Base-by-base conservation (phyloP, 2,329 filamentous ascomycete species). In the Trichoderma atroviride region DNA sequence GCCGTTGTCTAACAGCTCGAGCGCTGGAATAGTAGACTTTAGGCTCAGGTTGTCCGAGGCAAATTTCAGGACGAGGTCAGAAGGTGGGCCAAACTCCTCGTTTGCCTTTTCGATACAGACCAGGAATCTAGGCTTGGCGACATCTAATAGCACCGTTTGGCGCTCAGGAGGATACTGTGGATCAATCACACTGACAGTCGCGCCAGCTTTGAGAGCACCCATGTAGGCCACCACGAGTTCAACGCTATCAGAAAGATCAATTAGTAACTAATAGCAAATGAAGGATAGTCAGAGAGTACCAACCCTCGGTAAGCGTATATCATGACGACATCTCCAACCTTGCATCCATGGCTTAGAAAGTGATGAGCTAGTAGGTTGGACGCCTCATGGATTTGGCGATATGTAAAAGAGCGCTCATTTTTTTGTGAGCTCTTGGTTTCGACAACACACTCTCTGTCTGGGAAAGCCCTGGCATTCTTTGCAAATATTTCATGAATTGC, bases 251-350 rank as follows among this genome's bases (percentile, higher is more conserved):
- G 27, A 85, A 10, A 10, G 19, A 4, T 47, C n/a, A 22, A 5
- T 47, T 47, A 47, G 43, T n/a, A 47, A 11, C n/a, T 11, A 22
- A 47, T 2, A 10, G 3, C 0, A 11, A 47, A n/a, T 22, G 7
- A 4, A 47, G n/a, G 43, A 47, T 11, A 11, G n/a, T 5, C 43
- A 47, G 43, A 47, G 19, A n/a, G 9, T 11, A 47, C 43, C 43
- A 47, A 47, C 19, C 19, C 86, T 70, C 94, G 94, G 97, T 97
- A 66, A 94, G 89, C 43, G 91, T 92, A 59, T 83, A 76, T 92
- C 92, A 97, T 97, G 75, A 97, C 93, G 2, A 97, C 94, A 77
- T 98, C 94, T 10, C 93, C 94, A 73, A 89, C 84, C 70, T 89
- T 85, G 72, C 93, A 85, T 69, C 94, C 94, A 75, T 88, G 85